Evolutionary conservation across 805 yeast species (phyloP), one percentile per base, ranked within the genome.

Genomic region (Starmerella apis): DNA sequence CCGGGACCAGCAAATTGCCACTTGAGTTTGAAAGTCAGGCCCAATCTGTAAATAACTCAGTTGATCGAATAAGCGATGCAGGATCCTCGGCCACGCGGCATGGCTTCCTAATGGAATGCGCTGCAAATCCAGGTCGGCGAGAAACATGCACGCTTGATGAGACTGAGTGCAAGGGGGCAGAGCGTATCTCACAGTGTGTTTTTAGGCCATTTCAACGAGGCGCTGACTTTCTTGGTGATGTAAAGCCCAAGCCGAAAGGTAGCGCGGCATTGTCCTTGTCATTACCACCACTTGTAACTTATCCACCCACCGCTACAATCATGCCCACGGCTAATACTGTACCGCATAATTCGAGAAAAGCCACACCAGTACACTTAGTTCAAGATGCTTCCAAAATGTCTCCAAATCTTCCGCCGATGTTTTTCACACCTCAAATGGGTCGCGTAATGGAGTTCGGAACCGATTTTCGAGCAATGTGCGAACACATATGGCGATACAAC

Each of bases 401-500:
- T 5, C 31, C 43, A 6, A 4, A 6, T 4, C 14, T 14, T 4
- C 19, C 7, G 14, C 18, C n/a, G 14, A 3, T 25, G 18, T 18
- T 9, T 10, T 5, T n/a, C 8, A 4, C 18, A 1, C 24, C 33
- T 2, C 44, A 38, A 5, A 3, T 24, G 18, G 31, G 20, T 14
- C 39, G 19, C 2, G 22, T 11, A 9, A 3, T 20, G 3, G 35
- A 27, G 18, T 3, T 19, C 16, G 23, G 32, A 9, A 3, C 47
- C 1, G 37, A 38, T 28, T 39, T 50, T 33, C 18, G 31, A 10
- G 27, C 31, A 8, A 28, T 43, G 14, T 22, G 43, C 19, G 51
- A 48, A 30, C 51, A 46, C 16, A 52, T 56, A 11, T 56, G 56
- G 56, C 28, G 22, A 13, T 20, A 11, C 22, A 59, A 67, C 44